phyloP scores from a whole-genome alignment of 2,329 filamentous ascomycete species.

The Diaporthe humulicola region DNA sequence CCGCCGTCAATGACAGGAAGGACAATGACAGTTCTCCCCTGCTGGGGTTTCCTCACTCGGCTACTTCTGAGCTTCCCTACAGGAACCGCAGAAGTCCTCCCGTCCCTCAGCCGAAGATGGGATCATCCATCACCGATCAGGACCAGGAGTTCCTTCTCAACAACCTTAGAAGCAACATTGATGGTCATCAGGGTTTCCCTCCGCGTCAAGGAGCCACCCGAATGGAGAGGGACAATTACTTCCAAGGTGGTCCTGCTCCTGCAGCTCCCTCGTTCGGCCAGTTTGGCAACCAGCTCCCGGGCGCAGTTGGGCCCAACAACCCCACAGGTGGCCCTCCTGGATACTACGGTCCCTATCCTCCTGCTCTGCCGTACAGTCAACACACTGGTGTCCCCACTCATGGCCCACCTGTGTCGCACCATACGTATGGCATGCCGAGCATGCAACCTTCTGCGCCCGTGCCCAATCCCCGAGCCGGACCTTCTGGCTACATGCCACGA shows the following conservation, averaged over 20 bases:
- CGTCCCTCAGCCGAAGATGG: slow-evolving; percentile 18
- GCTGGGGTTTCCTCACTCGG: slow-evolving; percentile 26
- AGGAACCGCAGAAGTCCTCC: background rate
- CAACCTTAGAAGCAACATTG: slow-evolving; percentile 33
- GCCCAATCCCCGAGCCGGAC: background rate
- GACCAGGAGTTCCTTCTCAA: slow-evolving; percentile 38
- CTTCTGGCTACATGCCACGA: slow-evolving; percentile 5
- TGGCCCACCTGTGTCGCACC: slow-evolving; percentile 1
- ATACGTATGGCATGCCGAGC: slow-evolving; percentile 18
- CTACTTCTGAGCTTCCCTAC: slow-evolving; percentile 30
- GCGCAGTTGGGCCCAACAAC: slow-evolving; percentile 1
- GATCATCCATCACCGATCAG: slow-evolving; percentile 27
- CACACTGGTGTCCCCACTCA: background rate
- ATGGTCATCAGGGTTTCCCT: background rate
- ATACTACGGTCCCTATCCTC: slow-evolving; percentile 27
- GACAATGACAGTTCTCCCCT: slow-evolving; percentile 19
- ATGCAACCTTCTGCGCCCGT: background rate
- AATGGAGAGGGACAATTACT: slow-evolving; percentile 22
- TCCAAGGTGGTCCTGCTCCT: slow-evolving; percentile 2
- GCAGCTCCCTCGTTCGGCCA: slow-evolving; percentile 14
- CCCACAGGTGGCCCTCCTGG: slow-evolving; percentile 9
- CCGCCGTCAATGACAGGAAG: background rate
- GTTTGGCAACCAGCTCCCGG: slow-evolving; percentile 2
- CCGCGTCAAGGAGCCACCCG: background rate
- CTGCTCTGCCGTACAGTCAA: slow-evolving; percentile 17